Percentiles rank a stretch among this genome's conserved stretches.
Evolutionary conservation across 192 early-diverging fungal species (phyloP).

Genomic region (Helicostylum pulchrum): DNA sequence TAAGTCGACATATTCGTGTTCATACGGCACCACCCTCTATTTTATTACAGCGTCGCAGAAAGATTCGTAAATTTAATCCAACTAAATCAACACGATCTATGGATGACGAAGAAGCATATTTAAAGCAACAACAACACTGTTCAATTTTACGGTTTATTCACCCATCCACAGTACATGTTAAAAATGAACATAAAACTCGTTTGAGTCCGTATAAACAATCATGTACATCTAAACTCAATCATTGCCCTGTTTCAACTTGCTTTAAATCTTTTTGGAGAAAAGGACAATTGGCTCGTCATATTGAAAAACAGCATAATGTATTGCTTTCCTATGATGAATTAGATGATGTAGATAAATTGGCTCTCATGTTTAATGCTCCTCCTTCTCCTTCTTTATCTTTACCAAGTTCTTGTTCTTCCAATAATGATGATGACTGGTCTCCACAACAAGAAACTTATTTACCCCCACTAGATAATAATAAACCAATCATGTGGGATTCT

Average conservation of each 20-base stretch:
- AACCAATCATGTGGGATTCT: not conserved
- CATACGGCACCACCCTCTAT: conserved; percentile 41
- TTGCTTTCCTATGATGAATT: conserved; percentile 13
- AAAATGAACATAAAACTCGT: conserved; percentile 11
- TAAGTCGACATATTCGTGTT: conserved; percentile 47
- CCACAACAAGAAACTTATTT: not conserved
- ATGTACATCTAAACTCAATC: conserved; percentile 27
- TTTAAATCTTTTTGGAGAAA: conserved; percentile 37
- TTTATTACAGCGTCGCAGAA: conserved; percentile 28
- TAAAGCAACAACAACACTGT: conserved; percentile 32
- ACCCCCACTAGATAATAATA: conserved; percentile 5
- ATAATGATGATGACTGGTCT: too few species aligned
- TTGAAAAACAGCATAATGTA: conserved; percentile 34
- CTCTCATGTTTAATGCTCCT: not conserved
- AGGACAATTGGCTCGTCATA: conserved; percentile 34
- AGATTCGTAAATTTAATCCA: conserved; percentile 15
- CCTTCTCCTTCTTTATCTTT: conserved; percentile 14
- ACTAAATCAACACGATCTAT: conserved; percentile 17
- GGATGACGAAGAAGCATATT: conserved; percentile 37
- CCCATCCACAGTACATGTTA: conserved; percentile 4
- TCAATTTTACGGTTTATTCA: conserved; percentile 35
- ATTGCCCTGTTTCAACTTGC: conserved; percentile 30
- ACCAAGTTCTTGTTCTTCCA: not conserved
- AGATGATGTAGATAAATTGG: conserved; percentile 22
- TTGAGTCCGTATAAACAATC: conserved; percentile 28